These are phyloP conservation scores for Vitis cinerea DNA, from an alignment of 164 flowering plant species.

Conservation along the genomic window DNA sequence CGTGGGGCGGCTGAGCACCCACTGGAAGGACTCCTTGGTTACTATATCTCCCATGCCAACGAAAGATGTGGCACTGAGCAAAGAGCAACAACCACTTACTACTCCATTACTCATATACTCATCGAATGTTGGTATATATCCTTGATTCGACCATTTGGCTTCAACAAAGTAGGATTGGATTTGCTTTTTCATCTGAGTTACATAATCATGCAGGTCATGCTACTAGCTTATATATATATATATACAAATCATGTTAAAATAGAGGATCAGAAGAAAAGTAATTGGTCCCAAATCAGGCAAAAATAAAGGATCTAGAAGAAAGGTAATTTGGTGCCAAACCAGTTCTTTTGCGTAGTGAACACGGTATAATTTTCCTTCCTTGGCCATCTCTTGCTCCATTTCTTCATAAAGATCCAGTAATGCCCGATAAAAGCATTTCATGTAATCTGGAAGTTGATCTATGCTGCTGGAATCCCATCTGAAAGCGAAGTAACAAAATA, in stretches of 20 bases:
- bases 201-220: no score
- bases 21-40: constrained; percentile 2
- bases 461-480: constrained; percentile 25
- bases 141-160: neutral
- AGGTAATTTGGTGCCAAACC: constrained; percentile 6
- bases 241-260: no score
- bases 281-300: no score
- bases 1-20: neutral
- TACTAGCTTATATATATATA: no score
- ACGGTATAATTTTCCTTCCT: constrained; percentile 13
- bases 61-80: neutral
- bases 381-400: constrained; percentile 14
- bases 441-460: constrained; percentile 28
- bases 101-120: neutral
- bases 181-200: neutral
- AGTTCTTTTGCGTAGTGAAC: constrained; percentile 17
- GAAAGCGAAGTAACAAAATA: neutral
- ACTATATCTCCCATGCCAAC: constrained; percentile 9
- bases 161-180: neutral
- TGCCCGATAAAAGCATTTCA: constrained; percentile 21
- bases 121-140: neutral
- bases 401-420: constrained; percentile 25
- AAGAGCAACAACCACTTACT: neutral
- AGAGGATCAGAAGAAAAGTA: no score
- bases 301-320: no score